Evolutionary conservation across 2,329 filamentous ascomycete species (phyloP).

Genomic region (Cladophialophora chaetospira): DNA sequence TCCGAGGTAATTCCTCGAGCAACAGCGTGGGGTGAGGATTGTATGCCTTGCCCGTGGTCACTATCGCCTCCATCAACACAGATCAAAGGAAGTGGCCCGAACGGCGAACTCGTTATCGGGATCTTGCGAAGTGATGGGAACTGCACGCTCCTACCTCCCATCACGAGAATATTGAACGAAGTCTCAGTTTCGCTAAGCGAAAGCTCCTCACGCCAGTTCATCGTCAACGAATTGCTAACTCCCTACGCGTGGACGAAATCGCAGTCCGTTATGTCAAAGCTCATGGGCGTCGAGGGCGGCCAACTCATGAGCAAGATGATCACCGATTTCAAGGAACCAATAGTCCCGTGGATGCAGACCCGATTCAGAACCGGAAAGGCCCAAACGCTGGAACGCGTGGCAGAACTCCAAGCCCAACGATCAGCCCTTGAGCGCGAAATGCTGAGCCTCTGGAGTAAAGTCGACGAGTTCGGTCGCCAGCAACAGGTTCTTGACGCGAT

Average conservation of each 20-base stretch:
- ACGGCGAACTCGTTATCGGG: conserved; percentile 44
- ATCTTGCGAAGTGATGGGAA: conserved; percentile 46
- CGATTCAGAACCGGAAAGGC: conserved; percentile 53
- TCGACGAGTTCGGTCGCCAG: conserved; percentile 37
- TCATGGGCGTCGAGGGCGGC: conserved; percentile 62
- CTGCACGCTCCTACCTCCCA: conserved; percentile 43
- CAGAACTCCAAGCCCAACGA: conserved; percentile 56
- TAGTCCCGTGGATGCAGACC: conserved; percentile 61
- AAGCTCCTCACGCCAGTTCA: conserved; percentile 39
- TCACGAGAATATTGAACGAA: conserved; percentile 44
- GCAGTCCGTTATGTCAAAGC: conserved; percentile 58
- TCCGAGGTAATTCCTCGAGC: conserved; percentile 53
- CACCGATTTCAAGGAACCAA: conserved; percentile 57
- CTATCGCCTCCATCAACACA: neutral
- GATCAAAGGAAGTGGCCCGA: conserved; percentile 30
- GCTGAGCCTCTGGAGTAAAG: conserved; percentile 55
- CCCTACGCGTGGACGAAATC: conserved; percentile 56
- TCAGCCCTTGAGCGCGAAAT: conserved; percentile 58
- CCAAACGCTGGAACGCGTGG: conserved; percentile 51
- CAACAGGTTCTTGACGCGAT: conserved; percentile 59
- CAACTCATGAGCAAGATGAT: conserved; percentile 60
- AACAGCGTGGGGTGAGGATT: conserved; percentile 55
- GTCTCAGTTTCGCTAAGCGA: conserved; percentile 38
- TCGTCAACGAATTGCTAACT: conserved; percentile 61
- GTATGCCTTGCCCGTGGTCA: conserved; percentile 47